Evolutionary conservation across 2,329 filamentous ascomycete species (phyloP).

Genomic region (Fusarium cyanostomum): DNA sequence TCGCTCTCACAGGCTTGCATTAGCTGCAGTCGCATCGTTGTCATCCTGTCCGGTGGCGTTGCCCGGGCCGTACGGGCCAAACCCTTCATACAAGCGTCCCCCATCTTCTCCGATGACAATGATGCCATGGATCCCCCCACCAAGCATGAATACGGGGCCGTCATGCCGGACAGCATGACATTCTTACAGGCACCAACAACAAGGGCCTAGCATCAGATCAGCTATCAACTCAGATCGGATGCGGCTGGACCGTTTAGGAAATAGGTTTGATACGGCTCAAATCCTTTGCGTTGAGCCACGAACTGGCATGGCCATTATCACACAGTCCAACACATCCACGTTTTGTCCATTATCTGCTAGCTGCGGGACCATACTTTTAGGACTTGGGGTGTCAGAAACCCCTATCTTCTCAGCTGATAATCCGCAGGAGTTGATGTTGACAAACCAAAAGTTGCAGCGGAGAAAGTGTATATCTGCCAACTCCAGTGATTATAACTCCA

Average conservation of each 20-base stretch:
- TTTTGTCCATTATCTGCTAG: too few relatives aligned
- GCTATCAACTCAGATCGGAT: constrained; percentile 4
- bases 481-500: not conserved
- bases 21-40: constrained; percentile 31
- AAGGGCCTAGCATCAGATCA: constrained; percentile 10
- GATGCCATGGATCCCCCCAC: constrained; percentile 33
- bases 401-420: not conserved
- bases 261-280: not conserved
- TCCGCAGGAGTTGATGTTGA: not conserved
- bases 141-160: constrained; percentile 14
- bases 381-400: not conserved
- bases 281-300: not conserved
- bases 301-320: not conserved
- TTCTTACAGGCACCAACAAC: constrained; percentile 20
- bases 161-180: constrained; percentile 10
- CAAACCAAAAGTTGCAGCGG: not conserved
- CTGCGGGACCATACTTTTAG: not conserved
- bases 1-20: constrained; percentile 35
- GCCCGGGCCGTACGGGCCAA: constrained; percentile 30
- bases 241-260: constrained; percentile 6
- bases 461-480: not conserved
- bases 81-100: constrained; percentile 32
- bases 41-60: constrained; percentile 28
- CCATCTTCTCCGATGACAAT: constrained; percentile 30
- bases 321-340: not conserved